A percentile compares a stretch with the other conserved stretches of the same genome.
Conservation (phyloP, 2,329 filamentous ascomycete species). For the Penicillium sp. region DNA sequence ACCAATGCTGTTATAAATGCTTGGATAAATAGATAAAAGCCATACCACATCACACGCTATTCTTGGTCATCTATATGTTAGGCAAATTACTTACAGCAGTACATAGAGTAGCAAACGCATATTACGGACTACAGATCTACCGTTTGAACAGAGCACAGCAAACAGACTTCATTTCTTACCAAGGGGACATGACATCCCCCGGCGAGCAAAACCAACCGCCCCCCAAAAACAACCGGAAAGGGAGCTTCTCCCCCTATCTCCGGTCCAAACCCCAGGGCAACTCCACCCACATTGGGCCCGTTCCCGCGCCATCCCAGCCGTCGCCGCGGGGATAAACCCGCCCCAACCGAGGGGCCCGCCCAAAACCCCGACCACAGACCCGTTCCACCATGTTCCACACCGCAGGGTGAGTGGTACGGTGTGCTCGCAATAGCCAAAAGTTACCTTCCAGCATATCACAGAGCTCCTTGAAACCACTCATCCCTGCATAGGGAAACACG, state of each 20-base stretch:
- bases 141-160: no score
- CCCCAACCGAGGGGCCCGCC: conserved; percentile 24
- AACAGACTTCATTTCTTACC: no score
- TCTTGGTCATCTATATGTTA: no score
- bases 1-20: background rate
- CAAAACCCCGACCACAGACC: conserved; percentile 31
- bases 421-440: conserved; percentile 35
- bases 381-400: conserved; percentile 24
- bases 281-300: conserved; percentile 36
- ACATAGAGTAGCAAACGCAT: no score
- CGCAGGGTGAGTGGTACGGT: conserved; percentile 32
- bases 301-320: conserved; percentile 35
- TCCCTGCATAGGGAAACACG: conserved; percentile 18
- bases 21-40: conserved; percentile 1
- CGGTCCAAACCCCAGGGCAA: background rate
- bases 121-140: no score
- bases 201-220: no score
- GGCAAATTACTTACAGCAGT: no score
- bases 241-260: background rate
- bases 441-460: conserved; percentile 27
- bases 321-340: conserved; percentile 32
- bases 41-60: background rate
- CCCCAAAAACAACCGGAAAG: background rate
- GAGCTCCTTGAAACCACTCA: conserved; percentile 18
- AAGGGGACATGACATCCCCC: no score